phyloP scores from a whole-genome alignment of 495 filamentous ascomycete species.

The Hypoxylon lienhwacheense region DNA sequence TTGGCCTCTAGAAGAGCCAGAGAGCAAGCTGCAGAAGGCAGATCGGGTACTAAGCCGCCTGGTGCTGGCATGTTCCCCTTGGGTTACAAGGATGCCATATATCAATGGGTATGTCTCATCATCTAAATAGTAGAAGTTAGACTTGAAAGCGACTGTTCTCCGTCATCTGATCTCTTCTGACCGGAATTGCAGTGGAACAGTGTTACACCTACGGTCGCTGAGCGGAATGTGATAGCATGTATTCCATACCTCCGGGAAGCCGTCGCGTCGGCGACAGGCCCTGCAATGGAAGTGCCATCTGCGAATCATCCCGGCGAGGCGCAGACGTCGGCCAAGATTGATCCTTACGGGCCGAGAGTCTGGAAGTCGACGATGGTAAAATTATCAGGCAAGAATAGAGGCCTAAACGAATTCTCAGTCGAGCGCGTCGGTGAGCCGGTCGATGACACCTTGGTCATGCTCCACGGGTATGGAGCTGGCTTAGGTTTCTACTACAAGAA shows the following conservation, averaged over 20 bases:
- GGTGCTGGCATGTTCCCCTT: conserved; percentile 69
- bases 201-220: conserved; percentile 77
- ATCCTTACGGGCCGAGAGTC: conserved; percentile 82
- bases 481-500: conserved; percentile 98
- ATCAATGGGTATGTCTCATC: conserved; percentile 75
- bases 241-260: conserved; percentile 81
- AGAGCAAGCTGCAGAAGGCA: conserved; percentile 15
- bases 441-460: conserved; percentile 86
- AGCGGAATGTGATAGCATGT: conserved; percentile 85
- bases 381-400: conserved; percentile 80
- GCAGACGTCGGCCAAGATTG: conserved; percentile 55
- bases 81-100: conserved; percentile 86
- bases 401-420: conserved; percentile 89
- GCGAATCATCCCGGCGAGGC: conserved; percentile 50
- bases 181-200: conserved; percentile 70
- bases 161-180: conserved; percentile 14
- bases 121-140: not conserved
- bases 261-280: conserved; percentile 48
- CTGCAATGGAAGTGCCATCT: conserved; percentile 30
- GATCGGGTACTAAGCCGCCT: conserved; percentile 15
- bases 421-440: conserved; percentile 78
- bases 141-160: not conserved
- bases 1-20: conserved; percentile 13
- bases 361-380: conserved; percentile 86
- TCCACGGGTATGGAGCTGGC: conserved; percentile 95